Base-by-base conservation (phyloP, 495 filamentous ascomycete genomes). In the Daldinia loculata region DNA sequence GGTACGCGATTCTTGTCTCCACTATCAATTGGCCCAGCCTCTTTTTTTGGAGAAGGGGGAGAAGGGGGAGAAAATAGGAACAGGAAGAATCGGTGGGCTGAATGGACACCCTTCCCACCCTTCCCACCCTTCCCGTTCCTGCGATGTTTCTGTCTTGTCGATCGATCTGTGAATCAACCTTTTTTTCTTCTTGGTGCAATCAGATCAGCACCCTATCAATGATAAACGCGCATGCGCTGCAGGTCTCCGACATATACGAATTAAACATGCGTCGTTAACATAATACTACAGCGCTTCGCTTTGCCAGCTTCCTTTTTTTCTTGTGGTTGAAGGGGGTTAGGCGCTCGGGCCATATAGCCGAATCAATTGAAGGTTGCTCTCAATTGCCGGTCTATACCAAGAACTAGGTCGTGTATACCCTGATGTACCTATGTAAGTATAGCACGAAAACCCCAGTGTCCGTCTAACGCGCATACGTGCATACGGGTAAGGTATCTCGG, bases 181-280 rank as follows among this genome's bases (percentile, higher is more conserved):
- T 52, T 32, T 53, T 55, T 55, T 1, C 14, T 48, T 11, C 9
- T 24, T 22, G 9, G 43, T 48, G 43, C 50, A 53, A 53, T 53
- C 9, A 11, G 45, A 17, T 51, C 5, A 22, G 2, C 7, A 12
- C 9, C 52, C 26, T 56, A 56, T 34, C 50, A 30, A 41, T 61
- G 34, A 27, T 45, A 38, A 22, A 48, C 56, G 59, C 58, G 45
- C 26, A 58, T 32, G 51, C 50, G 4, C 52, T 70, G 68, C 68
- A 66, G 55, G 63, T 67, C 15, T 67, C 69, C 69, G 69, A 52
- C 69, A 22, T 63, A 72, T 67, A 67, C 69, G 69, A 71, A 72
- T 63, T 71, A 29, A 39, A 34, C 56, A 59, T 60, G 53, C 32
- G 32, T 34, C 26, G 17, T 71, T 29, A 61, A 55, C 15, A 30